Conservation (phyloP, 345 rosid genomes). For the Camelina hispida region DNA sequence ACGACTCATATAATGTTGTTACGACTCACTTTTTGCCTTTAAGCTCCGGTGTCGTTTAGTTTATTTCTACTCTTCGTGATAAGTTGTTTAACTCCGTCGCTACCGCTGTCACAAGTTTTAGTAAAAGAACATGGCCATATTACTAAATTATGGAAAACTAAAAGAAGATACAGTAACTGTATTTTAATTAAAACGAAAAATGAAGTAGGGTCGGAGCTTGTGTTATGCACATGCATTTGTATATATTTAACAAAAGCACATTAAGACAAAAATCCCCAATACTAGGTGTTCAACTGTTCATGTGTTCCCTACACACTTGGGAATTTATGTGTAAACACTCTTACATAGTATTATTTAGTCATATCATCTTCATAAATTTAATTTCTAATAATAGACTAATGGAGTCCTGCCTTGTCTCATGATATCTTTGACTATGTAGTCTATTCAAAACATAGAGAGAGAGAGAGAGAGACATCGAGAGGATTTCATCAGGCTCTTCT, state of each 20-base stretch:
- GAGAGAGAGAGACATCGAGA: no score
- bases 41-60: no score
- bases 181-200: not conserved
- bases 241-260: constrained; percentile 20
- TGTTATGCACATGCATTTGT: constrained; percentile 21
- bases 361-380: not conserved
- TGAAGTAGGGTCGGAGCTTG: constrained; percentile 11
- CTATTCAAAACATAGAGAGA: constrained; percentile 23
- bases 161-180: not conserved
- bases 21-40: no score
- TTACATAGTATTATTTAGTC: not conserved
- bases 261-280: constrained; percentile 22
- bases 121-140: no score
- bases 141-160: no score
- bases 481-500: no score
- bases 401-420: constrained; percentile 31
- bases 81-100: no score
- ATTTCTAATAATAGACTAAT: not conserved
- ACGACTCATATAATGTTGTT: no score
- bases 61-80: no score
- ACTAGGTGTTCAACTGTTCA: constrained; percentile 36
- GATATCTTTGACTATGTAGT: constrained; percentile 28
- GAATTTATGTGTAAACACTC: constrained; percentile 28
- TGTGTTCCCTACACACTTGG: constrained; percentile 14
- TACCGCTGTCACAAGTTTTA: no score